Evolutionary conservation across 2,329 filamentous ascomycete species (phyloP).

Genomic region (Colletotrichum kahawae): DNA sequence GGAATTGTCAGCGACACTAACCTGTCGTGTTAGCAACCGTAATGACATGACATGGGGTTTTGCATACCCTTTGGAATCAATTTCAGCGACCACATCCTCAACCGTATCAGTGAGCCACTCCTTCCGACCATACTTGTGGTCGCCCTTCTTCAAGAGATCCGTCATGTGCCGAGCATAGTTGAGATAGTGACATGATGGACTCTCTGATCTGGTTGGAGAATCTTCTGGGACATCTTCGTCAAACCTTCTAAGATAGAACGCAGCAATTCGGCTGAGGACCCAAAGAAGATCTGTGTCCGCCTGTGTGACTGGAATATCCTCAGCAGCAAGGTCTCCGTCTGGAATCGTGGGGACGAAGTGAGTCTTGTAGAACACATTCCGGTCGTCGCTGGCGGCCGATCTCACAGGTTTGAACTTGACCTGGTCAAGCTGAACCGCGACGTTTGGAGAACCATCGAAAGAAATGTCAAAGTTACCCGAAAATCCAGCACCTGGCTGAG

Average conservation of each 20-base stretch:
- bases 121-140: slow-evolving; percentile 24
- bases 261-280: neutral
- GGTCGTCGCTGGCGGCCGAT: neutral
- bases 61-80: neutral
- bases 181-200: neutral
- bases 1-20: neutral
- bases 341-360: neutral
- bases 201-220: neutral
- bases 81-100: neutral
- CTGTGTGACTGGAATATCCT: slow-evolving; percentile 25
- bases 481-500: neutral
- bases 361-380: neutral
- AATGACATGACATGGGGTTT: neutral
- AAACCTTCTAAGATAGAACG: neutral
- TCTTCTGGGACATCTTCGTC: neutral
- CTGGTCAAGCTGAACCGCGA: neutral
- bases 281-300: slow-evolving; percentile 14
- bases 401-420: neutral
- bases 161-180: slow-evolving; percentile 17
- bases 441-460: neutral
- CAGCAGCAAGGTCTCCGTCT: slow-evolving; percentile 8
- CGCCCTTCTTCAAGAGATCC: slow-evolving; percentile 27
- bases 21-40: neutral
- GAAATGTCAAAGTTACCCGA: slow-evolving; percentile 1
- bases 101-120: neutral